Evolutionary conservation across 305 asterid genomes (phyloP), one percentile per base, ranked within the genome.

Genomic region (Ilex paraguariensis): DNA sequence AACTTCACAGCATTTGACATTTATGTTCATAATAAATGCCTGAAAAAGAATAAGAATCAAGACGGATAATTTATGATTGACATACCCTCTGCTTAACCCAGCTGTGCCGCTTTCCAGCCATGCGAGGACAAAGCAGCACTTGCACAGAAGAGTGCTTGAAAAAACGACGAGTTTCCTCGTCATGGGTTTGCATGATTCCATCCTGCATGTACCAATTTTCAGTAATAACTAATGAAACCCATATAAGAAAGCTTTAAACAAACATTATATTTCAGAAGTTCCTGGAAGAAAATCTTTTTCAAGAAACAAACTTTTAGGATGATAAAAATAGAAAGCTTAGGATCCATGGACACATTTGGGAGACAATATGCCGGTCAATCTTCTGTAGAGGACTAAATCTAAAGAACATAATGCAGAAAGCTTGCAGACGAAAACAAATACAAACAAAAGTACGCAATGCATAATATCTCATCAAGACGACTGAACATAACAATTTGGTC

Each of bases 141-240:
- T 88, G 96, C 52, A 94, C 99, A 28, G 99, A 91, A 65, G 99
- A 94, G 67, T 85, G 90, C 77, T 94, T 94, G 46, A 94, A 94
- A 74, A 70, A 94, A 32, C 84, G 89, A 3, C 98, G 96, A 76
- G 94, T 91, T 79, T 94, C 99, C 82, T 94, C 97, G 75, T 94
- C 99, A 66, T 91, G 99, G 74, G 99, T 94, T 82, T 76, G 81
- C 99, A 94, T 94, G 74, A 94, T 87, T 62, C 99, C 99, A 78
- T 94, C 97, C 99, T 94, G 79, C 64, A 73, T 12, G 56, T 21
- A 21, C 28, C 56, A 14, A 66, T 49, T 10, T 70, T 66, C 56
- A n/a, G 33, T 61, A 60, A 30, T 49, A 39, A 49, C 54, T 50
- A 48, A 42, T 30, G 56, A 58, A 60, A 51, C 36, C 51, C 49